phyloP scores from a whole-genome alignment of 257 asterid species.

The Thymus quinquecostatus region DNA sequence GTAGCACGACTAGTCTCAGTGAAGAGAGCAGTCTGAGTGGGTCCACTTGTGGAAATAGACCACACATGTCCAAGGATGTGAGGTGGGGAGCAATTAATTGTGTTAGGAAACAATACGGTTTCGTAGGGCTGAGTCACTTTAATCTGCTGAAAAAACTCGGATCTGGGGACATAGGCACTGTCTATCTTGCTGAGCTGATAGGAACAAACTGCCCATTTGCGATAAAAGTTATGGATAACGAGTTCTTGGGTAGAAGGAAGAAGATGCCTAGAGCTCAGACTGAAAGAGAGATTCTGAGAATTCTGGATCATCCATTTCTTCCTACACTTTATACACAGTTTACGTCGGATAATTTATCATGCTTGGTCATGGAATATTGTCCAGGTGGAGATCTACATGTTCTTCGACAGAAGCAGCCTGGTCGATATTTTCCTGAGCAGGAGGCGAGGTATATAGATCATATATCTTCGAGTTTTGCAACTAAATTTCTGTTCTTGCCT shows the following conservation, averaged over 20 bases:
- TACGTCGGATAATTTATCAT: slow-evolving; percentile 66
- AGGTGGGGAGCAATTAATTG: slow-evolving; percentile 52
- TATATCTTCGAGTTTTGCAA: slow-evolving; percentile 9
- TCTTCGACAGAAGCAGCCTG: slow-evolving; percentile 75
- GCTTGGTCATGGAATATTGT: slow-evolving; percentile 77
- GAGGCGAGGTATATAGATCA: slow-evolving; percentile 75
- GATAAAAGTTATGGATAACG: slow-evolving; percentile 76
- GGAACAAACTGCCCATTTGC: slow-evolving; percentile 66
- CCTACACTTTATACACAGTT: slow-evolving; percentile 75
- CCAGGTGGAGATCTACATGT: slow-evolving; percentile 88
- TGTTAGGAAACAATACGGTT: slow-evolving; percentile 43
- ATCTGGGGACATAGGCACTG: slow-evolving; percentile 78
- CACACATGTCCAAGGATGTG: slow-evolving; percentile 82
- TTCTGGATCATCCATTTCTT: slow-evolving; percentile 80
- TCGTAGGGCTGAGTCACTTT: slow-evolving; percentile 59
- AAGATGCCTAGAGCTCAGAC: slow-evolving; percentile 78
- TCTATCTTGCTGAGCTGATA: slow-evolving; percentile 68
- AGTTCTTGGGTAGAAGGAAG: slow-evolving; percentile 65
- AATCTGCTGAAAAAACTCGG: slow-evolving; percentile 71
- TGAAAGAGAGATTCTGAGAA: slow-evolving; percentile 68
- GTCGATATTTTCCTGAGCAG: slow-evolving; percentile 60
- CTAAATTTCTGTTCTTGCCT: slow-evolving; percentile 3
- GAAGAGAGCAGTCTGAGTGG: slow-evolving; percentile 82
- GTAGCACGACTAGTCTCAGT: slow-evolving; percentile 73
- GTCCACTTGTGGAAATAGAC: slow-evolving; percentile 63